Evolutionary conservation across 495 filamentous ascomycete species (phyloP).

Genomic region (Penicillium pulvis): DNA sequence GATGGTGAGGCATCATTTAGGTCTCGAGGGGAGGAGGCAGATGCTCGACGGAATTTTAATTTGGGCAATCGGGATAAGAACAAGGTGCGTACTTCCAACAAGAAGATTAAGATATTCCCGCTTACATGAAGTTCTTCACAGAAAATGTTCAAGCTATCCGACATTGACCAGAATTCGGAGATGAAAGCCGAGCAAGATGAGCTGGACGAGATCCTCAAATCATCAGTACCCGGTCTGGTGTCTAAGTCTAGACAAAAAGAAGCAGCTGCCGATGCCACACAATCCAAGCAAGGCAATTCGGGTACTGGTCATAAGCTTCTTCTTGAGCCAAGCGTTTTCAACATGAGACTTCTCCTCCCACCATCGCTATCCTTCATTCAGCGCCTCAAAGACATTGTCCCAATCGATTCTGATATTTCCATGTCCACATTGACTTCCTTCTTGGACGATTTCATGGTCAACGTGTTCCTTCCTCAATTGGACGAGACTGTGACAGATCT

Average conservation of each 20-base stretch:
- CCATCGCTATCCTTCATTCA: slow-evolving; percentile 94
- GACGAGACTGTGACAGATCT: slow-evolving; percentile 94
- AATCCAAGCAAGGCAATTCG: slow-evolving; percentile 48
- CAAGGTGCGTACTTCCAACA: slow-evolving; percentile 42
- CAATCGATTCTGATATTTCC: slow-evolving; percentile 77
- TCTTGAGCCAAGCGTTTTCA: slow-evolving; percentile 95
- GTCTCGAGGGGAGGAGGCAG: slow-evolving; percentile 46
- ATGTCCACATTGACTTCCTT: slow-evolving; percentile 90
- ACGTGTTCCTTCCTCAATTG: slow-evolving; percentile 94
- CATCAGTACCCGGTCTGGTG: slow-evolving; percentile 90
- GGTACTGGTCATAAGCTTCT: slow-evolving; percentile 82
- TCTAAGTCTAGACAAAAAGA: slow-evolving; percentile 64
- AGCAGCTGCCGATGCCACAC: slow-evolving; percentile 36
- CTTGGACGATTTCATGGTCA: slow-evolving; percentile 96
- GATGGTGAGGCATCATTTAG: slow-evolving; percentile 68
- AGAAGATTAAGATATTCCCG: not conserved
- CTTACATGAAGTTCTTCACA: slow-evolving; percentile 34
- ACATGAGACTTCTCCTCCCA: slow-evolving; percentile 91
- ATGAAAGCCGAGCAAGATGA: slow-evolving; percentile 83
- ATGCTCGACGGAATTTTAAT: slow-evolving; percentile 58
- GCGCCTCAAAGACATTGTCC: slow-evolving; percentile 87
- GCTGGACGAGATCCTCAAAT: slow-evolving; percentile 82
- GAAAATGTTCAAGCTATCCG: slow-evolving; percentile 87
- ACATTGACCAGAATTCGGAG: slow-evolving; percentile 75
- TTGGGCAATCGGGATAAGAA: slow-evolving; percentile 67